Base-by-base conservation (phyloP, 129 eudicot species). In the Saussurea involucrata region DNA sequence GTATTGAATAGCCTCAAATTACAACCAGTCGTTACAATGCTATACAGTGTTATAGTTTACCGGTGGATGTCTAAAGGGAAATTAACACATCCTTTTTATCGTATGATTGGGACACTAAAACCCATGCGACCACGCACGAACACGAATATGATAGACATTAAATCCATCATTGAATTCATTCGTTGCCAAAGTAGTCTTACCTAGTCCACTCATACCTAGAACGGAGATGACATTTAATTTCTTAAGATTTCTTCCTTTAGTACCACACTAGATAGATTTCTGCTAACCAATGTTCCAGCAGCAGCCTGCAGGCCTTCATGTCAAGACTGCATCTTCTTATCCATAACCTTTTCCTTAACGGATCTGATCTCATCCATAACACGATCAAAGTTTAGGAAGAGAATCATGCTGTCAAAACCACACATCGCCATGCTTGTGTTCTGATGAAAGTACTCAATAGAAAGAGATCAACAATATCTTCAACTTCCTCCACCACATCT, bases 141-240 rank as follows among this genome's bases (percentile, higher is more conserved):
- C 13, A 28, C 76, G 20, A 18, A 86, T 83, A 69, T 55, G 74
- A 32, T 75, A 36, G 1, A 40, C 44, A n/a, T 73, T 6, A 1
- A 20, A 42, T 2, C 71, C 81, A 63, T 83, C 76, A 37, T 76
- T 42, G 28, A 67, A 86, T 4, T 83, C 27, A 63, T 83, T 77
- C 9, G 63, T 80, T 8, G 85, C 87, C 49, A 86, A 61, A 61
- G 90, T 83, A 11, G 90, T 86, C 83, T 86, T 86, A 3, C 85
- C 90, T 3, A 75, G 33, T 44, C 90, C 90, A 6, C 80, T 78
- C 87, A 80, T 83, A 10, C 87, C 87, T 4, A 76, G 81, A 73
- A 86, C 53, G 5, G 83, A 76, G 15, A 86, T 36, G 44, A 80
- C 22, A 11, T 86, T 78, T 9, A 83, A 68, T 12, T 80, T 42